Evolutionary conservation across 495 filamentous ascomycete genomes (phyloP).

Genomic region (Penicillium ucsense): DNA sequence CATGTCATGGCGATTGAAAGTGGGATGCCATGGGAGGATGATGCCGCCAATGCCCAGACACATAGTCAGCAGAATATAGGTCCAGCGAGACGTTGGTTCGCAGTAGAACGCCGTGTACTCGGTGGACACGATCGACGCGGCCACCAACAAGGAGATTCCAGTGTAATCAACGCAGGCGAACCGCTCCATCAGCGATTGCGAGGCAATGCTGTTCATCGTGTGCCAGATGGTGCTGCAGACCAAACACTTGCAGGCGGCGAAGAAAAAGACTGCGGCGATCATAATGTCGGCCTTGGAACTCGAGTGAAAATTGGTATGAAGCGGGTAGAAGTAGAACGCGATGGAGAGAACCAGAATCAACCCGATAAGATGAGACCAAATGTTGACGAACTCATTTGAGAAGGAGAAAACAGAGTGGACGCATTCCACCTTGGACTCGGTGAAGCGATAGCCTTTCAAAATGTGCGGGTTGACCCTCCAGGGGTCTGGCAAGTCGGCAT

Average conservation of each 20-base stretch:
- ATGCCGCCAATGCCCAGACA: conserved; percentile 76
- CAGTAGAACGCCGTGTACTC: conserved; percentile 99
- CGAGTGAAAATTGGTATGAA: conserved; percentile 70
- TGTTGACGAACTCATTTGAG: conserved; percentile 93
- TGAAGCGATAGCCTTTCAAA: conserved; percentile 82
- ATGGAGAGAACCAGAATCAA: conserved; percentile 77
- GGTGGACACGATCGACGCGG: conserved; percentile 93
- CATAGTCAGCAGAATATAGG: conserved; percentile 77
- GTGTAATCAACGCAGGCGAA: conserved; percentile 99
- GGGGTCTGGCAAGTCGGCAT: conserved; percentile 81
- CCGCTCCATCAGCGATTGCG: conserved; percentile 80
- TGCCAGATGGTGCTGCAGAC: conserved; percentile 96
- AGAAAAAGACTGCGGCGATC: conserved; percentile 91
- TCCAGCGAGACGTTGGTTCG: conserved; percentile 78
- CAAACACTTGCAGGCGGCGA: conserved; percentile 91
- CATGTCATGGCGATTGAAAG: conserved; percentile 89
- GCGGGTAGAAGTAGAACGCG: conserved; percentile 95
- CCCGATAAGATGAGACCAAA: conserved; percentile 91
- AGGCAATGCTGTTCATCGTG: conserved; percentile 92
- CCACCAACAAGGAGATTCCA: conserved; percentile 92
- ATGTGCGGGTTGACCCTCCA: conserved; percentile 97
- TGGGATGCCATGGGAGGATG: conserved; percentile 92
- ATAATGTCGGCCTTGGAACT: conserved; percentile 81
- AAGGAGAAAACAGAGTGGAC: conserved; percentile 70
- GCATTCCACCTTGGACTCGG: conserved; percentile 76